phyloP scores from a whole-genome alignment of 768 basidiomycete species.

The Pulveroboletus sp. region DNA sequence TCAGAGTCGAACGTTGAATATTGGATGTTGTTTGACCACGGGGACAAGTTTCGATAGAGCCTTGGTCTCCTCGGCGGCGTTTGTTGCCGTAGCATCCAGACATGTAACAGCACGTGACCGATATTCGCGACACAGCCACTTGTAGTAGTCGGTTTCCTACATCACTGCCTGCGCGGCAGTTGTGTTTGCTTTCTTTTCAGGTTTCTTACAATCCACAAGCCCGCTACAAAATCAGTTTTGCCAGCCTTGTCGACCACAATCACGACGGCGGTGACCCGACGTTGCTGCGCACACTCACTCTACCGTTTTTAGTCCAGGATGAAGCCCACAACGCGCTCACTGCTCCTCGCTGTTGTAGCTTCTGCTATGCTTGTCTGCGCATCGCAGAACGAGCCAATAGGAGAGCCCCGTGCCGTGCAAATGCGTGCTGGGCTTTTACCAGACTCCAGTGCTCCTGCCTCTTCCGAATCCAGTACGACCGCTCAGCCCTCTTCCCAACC shows the following conservation, averaged over 20 bases:
- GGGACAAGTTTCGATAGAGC: background rate
- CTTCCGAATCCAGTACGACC: background rate
- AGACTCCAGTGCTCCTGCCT: background rate
- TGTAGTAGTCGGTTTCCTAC: slow-evolving; percentile 15
- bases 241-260: slow-evolving; percentile 1
- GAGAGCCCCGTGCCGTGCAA: slow-evolving; percentile 12
- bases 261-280: slow-evolving; percentile 12
- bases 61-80: background rate
- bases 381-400: slow-evolving; percentile 19
- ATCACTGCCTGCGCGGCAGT: slow-evolving; percentile 6
- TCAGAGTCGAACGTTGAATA: too few relatives aligned
- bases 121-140: slow-evolving; percentile 18
- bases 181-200: slow-evolving; percentile 8
- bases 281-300: slow-evolving; percentile 23
- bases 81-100: background rate
- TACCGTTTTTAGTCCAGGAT: slow-evolving; percentile 14
- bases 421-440: slow-evolving; percentile 7
- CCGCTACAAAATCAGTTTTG: background rate
- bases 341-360: slow-evolving; percentile 28
- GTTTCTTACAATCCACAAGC: slow-evolving; percentile 5
- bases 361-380: slow-evolving; percentile 25
- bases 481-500: slow-evolving; percentile 2
- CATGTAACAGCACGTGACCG: slow-evolving; percentile 20
- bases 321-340: slow-evolving; percentile 19
- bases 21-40: background rate